Evolutionary conservation across 2,329 filamentous ascomycete species (phyloP).

Genomic region (Colletotrichum euphorbiae): DNA sequence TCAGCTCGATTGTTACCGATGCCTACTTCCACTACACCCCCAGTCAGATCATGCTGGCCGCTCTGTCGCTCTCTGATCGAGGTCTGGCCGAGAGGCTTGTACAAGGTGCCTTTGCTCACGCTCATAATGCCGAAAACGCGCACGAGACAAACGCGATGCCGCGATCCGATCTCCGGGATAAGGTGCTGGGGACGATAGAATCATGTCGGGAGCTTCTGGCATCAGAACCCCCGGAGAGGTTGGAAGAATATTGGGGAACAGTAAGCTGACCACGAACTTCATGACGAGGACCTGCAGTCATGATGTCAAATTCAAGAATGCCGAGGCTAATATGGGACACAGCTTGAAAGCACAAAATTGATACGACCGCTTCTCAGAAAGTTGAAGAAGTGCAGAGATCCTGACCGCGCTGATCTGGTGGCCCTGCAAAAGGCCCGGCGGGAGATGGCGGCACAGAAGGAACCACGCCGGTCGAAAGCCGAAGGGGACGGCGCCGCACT

Average conservation of each 20-base stretch:
- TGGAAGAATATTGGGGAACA: constrained; percentile 65
- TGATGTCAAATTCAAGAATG: neutral
- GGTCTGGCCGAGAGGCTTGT: constrained; percentile 66
- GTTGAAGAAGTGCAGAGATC: constrained; percentile 79
- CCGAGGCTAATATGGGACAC: constrained; percentile 46
- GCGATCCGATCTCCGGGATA: constrained; percentile 52
- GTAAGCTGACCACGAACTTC: constrained; percentile 47
- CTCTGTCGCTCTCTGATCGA: constrained; percentile 80
- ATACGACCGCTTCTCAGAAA: constrained; percentile 74
- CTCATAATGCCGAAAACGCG: constrained; percentile 32
- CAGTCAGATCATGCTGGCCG: constrained; percentile 90
- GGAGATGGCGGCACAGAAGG: constrained; percentile 59
- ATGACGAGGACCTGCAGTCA: neutral
- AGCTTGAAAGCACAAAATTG: constrained; percentile 60
- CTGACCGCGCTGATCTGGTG: constrained; percentile 78
- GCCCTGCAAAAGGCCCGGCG: constrained; percentile 74
- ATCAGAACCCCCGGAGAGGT: constrained; percentile 67
- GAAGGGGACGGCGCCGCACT: constrained; percentile 60
- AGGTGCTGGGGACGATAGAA: constrained; percentile 61
- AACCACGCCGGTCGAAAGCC: constrained; percentile 51
- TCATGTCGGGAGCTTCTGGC: constrained; percentile 66
- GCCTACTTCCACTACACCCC: constrained; percentile 98
- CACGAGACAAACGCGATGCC: constrained; percentile 44
- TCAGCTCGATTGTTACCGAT: constrained; percentile 87
- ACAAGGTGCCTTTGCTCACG: constrained; percentile 48